phyloP scores from a whole-genome alignment of 148 eudicot genomes.

The Camellia japonica region DNA sequence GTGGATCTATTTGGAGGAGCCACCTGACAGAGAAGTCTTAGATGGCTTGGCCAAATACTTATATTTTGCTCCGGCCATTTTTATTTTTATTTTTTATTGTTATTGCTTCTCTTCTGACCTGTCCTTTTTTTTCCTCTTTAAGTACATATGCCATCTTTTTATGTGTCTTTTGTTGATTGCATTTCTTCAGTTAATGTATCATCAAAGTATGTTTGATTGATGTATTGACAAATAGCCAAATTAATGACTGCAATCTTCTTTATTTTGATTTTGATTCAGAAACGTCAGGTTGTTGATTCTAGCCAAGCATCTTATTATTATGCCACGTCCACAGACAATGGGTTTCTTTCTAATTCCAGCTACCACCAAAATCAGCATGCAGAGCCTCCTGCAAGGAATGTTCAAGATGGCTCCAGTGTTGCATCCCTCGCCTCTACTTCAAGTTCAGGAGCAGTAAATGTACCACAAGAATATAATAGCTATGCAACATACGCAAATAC shows the following conservation, averaged over 20 bases:
- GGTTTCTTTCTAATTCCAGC: slow-evolving; percentile 41
- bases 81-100: background rate
- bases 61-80: background rate
- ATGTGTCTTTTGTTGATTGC: background rate
- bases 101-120: background rate
- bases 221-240: background rate
- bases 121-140: background rate
- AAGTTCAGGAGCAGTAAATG: slow-evolving; percentile 48
- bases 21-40: background rate
- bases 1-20: background rate
- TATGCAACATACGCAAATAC: slow-evolving; percentile 55
- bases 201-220: background rate
- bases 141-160: background rate
- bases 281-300: slow-evolving; percentile 41
- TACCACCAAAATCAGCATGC: slow-evolving; percentile 50
- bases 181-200: background rate
- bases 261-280: slow-evolving; percentile 23
- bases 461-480: slow-evolving; percentile 57
- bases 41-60: background rate
- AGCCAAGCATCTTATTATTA: slow-evolving; percentile 57
- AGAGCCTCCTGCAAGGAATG: slow-evolving; percentile 40
- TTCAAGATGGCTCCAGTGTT: slow-evolving; percentile 47
- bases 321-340: slow-evolving; percentile 44
- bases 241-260: background rate
- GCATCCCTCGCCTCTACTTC: slow-evolving; percentile 49